Base-by-base conservation (phyloP, 306 rosid genomes). In the Rosa rugosa region DNA sequence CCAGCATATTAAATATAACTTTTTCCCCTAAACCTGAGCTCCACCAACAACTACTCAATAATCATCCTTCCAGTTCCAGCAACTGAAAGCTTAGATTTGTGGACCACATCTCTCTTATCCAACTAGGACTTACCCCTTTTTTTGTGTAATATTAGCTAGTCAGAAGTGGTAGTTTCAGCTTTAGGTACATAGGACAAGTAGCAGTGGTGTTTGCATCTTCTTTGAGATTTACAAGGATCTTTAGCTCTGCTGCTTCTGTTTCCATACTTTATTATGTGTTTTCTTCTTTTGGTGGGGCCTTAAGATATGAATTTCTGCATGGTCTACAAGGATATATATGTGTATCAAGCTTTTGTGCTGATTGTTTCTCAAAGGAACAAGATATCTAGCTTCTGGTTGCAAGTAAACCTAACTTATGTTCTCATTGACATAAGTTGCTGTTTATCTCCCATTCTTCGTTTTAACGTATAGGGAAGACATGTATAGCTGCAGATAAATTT, bases 11-110 rank as follows among this genome's bases (percentile, higher is more conserved):
- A 27, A 27, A 27, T 27, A 27, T 27, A 27, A 27, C 31, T 27
- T 27, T 27, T 27, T 2, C 31, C 31, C 31, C 91, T 90, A 46
- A 83, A 76, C 87, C 86, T 97, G 44, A 72, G 76, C 81, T 83
- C 92, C 80, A 67, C 23, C 75, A 77, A 86, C 8, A 67, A 38
- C 47, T 40, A 41, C 27, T 36, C 71, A 67, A 67, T 6, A 17
- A 93, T 71, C 78, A 91, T 73, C 81, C 93, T 83, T 87, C 97
- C 25, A 68, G 85, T 82, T 96, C 97, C 66, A 70, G 73, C 86
- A 90, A 88, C 72, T 95, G 84, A 85, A 5, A 12, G n/a, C 17
- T 63, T 63, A 6, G 13, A 42, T 78, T 46, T 59, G 69, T 80
- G 73, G 75, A 69, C 68, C 36, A 71, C 75, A 69, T 67, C 75